Conservation (phyloP, 768 basidiomycete species). For the Leccinellum albellum region DNA sequence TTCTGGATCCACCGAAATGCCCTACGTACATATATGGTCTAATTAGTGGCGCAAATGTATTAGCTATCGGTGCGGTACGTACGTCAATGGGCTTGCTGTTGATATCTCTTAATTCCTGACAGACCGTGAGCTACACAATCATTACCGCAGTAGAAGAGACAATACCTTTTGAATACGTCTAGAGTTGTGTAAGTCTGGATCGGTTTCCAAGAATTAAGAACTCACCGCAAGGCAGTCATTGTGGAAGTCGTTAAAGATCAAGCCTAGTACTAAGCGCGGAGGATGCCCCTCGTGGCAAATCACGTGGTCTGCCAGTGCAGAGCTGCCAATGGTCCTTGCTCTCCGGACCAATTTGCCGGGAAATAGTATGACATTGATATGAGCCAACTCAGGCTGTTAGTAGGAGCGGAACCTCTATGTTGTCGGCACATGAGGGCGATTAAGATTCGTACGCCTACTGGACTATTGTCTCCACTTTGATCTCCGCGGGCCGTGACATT, state of each 20-base stretch:
- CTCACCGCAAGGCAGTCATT: slow-evolving; percentile 42
- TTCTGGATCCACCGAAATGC: slow-evolving; percentile 54
- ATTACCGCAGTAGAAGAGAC: slow-evolving; percentile 1
- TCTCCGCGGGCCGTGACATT: too few species aligned
- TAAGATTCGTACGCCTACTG: background rate
- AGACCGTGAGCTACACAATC: slow-evolving; percentile 8
- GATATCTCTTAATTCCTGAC: slow-evolving; percentile 66
- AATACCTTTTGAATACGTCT: slow-evolving; percentile 78
- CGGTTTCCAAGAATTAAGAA: background rate
- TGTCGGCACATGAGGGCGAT: too few species aligned
- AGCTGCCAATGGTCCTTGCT: too few species aligned
- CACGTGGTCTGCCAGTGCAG: slow-evolving; percentile 15
- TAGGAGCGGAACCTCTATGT: background rate
- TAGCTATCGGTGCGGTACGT: slow-evolving; percentile 19
- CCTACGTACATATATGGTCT: slow-evolving; percentile 39
- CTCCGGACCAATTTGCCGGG: too few species aligned
- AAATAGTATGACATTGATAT: background rate
- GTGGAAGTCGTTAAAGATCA: slow-evolving; percentile 5
- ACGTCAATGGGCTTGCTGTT: slow-evolving; percentile 63
- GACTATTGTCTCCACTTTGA: background rate
- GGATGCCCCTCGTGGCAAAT: background rate
- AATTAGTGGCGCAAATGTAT: slow-evolving; percentile 8
- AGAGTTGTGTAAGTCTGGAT: slow-evolving; percentile 19
- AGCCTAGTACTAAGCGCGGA: background rate
- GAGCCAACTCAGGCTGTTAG: background rate